Conservation (phyloP, 306 rosid species). For the Cicer judaicum region DNA sequence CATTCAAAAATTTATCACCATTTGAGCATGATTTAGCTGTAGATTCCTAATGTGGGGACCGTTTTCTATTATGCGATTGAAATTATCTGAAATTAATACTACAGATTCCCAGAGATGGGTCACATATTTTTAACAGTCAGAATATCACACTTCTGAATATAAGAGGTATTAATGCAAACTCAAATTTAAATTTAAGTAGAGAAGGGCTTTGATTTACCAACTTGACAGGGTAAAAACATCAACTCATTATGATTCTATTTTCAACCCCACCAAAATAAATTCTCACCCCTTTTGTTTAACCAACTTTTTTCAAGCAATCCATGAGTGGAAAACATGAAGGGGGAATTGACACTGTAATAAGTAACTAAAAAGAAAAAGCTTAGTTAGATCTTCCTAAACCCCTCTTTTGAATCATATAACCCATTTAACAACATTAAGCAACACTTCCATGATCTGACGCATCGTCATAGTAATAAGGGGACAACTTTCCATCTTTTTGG, state of each 20-base stretch:
- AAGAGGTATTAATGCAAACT: slow-evolving; percentile 31
- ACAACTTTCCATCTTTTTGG: slow-evolving; percentile 62
- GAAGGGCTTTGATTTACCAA: slow-evolving; percentile 34
- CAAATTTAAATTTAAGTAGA: slow-evolving; percentile 36
- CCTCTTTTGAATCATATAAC: slow-evolving; percentile 1
- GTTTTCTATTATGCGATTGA: background rate
- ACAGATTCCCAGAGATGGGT: slow-evolving; percentile 21
- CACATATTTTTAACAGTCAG: slow-evolving; percentile 41
- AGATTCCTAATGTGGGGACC: slow-evolving; percentile 26
- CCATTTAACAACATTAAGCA: slow-evolving; percentile 46
- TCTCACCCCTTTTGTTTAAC: slow-evolving; percentile 20
- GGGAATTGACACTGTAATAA: slow-evolving; percentile 26
- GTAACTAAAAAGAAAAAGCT: slow-evolving; percentile 33
- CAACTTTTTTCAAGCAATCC: slow-evolving; percentile 40
- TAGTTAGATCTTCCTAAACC: background rate
- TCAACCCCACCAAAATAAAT: background rate
- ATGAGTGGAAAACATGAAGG: slow-evolving; percentile 32
- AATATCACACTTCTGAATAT: slow-evolving; percentile 34
- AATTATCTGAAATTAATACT: slow-evolving; percentile 33
- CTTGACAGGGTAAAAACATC: slow-evolving; percentile 45
- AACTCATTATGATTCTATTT: slow-evolving; percentile 24
- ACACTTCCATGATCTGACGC: slow-evolving; percentile 74
- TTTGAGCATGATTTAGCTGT: background rate
- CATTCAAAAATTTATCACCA: slow-evolving; percentile 4
- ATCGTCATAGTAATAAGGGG: slow-evolving; percentile 73